A percentile compares a stretch with the other conserved stretches of the same genome.
Evolutionary conservation across 495 filamentous ascomycete species (phyloP).

Genomic region (Aspergillus taichungensis): DNA sequence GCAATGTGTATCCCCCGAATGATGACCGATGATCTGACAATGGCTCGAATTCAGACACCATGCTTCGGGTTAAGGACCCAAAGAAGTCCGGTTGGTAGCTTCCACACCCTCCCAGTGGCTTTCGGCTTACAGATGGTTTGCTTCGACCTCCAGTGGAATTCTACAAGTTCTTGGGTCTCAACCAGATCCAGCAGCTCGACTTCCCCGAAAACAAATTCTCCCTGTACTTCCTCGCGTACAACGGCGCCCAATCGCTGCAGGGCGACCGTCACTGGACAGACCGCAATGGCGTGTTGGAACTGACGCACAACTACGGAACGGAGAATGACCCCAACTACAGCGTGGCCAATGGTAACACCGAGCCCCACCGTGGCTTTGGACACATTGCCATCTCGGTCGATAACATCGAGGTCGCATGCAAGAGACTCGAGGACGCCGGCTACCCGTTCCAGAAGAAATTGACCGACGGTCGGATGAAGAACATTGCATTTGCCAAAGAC

Average conservation of each 20-base stretch:
- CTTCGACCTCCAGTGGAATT: slow-evolving; percentile 57
- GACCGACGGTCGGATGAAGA: slow-evolving; percentile 75
- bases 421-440: slow-evolving; percentile 78
- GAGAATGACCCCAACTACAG: slow-evolving; percentile 78
- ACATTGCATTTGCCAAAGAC: slow-evolving; percentile 88
- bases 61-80: slow-evolving; percentile 93
- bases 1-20: not conserved
- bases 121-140: not conserved
- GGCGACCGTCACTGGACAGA: slow-evolving; percentile 69
- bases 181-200: slow-evolving; percentile 64
- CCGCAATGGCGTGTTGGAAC: slow-evolving; percentile 82
- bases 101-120: not conserved
- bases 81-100: slow-evolving; percentile 54
- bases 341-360: slow-evolving; percentile 80
- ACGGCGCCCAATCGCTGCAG: slow-evolving; percentile 70
- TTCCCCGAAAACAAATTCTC: slow-evolving; percentile 79
- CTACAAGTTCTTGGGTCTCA: slow-evolving; percentile 91
- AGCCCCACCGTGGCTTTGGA: slow-evolving; percentile 81
- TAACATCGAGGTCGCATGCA: slow-evolving; percentile 81
- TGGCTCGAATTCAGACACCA: slow-evolving; percentile 35
- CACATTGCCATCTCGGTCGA: slow-evolving; percentile 85
- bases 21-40: slow-evolving; percentile 5
- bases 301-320: slow-evolving; percentile 96
- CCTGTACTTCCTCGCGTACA: slow-evolving; percentile 47
- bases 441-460: slow-evolving; percentile 94